These are phyloP conservation scores for Apophysomyces sp. DNA, from an alignment of 371 early-diverging fungal genomes.

Conservation along the genomic window DNA sequence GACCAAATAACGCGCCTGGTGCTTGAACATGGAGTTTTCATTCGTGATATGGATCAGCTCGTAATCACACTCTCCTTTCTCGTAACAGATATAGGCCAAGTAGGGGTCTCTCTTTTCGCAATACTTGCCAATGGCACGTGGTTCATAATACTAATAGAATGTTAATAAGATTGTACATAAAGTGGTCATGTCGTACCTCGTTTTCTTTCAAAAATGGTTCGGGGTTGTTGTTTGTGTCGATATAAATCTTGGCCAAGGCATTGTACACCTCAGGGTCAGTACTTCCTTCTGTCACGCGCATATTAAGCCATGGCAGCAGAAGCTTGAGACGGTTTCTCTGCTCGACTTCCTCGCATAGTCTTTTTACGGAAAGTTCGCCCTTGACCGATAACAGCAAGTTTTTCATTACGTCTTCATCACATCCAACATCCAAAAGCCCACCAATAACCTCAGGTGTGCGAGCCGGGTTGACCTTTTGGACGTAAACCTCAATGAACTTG, in stretches of 20 bases:
- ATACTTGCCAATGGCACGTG: constrained; percentile 91
- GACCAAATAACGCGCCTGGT: constrained; percentile 95
- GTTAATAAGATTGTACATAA: not conserved
- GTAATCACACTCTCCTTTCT: constrained; percentile 92
- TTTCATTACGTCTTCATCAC: constrained; percentile 93
- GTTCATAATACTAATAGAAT: constrained; percentile 70
- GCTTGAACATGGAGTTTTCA: constrained; percentile 98
- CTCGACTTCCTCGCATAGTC: constrained; percentile 91
- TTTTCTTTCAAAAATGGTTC: constrained; percentile 95
- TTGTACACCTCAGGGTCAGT: constrained; percentile 91
- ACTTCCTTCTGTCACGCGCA: constrained; percentile 82
- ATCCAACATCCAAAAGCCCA: constrained; percentile 97
- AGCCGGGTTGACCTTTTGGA: constrained; percentile 94
- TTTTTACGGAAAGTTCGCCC: constrained; percentile 79
- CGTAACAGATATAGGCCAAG: constrained; percentile 93
- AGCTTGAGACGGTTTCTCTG: constrained; percentile 96
- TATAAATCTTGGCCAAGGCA: constrained; percentile 97
- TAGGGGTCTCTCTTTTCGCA: constrained; percentile 98
- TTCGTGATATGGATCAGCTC: constrained; percentile 93
- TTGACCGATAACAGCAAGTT: constrained; percentile 80
- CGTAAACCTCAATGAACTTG: constrained; percentile 97
- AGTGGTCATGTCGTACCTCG: constrained; percentile 37
- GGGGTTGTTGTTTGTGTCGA: constrained; percentile 98
- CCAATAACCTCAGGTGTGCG: constrained; percentile 96
- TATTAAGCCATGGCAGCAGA: constrained; percentile 90